Evolutionary conservation across 2,329 filamentous ascomycete species (phyloP).

Genomic region (Paraphoma chrysanthemicola): DNA sequence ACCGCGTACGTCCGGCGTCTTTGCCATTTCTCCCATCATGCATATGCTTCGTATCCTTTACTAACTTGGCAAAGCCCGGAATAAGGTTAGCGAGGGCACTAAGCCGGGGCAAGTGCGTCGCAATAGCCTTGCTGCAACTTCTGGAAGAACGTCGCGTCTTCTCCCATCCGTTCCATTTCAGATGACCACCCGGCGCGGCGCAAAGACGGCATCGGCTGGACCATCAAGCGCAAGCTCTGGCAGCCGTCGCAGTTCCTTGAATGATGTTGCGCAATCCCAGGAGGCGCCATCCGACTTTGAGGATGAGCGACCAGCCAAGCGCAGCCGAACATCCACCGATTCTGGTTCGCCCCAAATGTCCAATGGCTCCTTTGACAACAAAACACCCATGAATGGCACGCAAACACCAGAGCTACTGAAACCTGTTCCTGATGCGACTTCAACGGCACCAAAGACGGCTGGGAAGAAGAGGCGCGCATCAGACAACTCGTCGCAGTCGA

Average conservation of each 20-base stretch:
- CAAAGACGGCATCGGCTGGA: conserved; percentile 46
- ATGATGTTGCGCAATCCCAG: conserved; percentile 39
- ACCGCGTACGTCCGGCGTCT: conserved; percentile 25
- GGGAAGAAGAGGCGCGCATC: conserved; percentile 44
- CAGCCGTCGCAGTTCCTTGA: conserved; percentile 50
- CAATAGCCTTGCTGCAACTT: conserved; percentile 10
- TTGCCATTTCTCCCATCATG: conserved; percentile 16
- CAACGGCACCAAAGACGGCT: conserved; percentile 27
- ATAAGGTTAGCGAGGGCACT: conserved; percentile 41
- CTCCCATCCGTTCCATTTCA: conserved; percentile 56
- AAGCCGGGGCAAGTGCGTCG: conserved; percentile 40
- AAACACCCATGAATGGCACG: conserved; percentile 35
- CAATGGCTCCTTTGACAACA: conserved; percentile 39
- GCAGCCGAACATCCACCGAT: conserved; percentile 46
- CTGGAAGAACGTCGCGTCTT: conserved; percentile 48
- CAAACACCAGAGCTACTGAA: conserved; percentile 34
- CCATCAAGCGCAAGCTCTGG: conserved; percentile 42
- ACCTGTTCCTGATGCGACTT: conserved; percentile 22
- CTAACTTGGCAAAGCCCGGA: conserved; percentile 44
- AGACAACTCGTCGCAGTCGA: conserved; percentile 39
- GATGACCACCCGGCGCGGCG: conserved; percentile 57
- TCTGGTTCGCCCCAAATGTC: conserved; percentile 44
- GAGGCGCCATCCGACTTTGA: conserved; percentile 38
- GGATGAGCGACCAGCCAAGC: conserved; percentile 47
- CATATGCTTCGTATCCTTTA: conserved; percentile 32